Evolutionary conservation across 768 basidiomycete species (phyloP), one percentile per base, ranked within the genome.

Genomic region (Mycena epipterygia): DNA sequence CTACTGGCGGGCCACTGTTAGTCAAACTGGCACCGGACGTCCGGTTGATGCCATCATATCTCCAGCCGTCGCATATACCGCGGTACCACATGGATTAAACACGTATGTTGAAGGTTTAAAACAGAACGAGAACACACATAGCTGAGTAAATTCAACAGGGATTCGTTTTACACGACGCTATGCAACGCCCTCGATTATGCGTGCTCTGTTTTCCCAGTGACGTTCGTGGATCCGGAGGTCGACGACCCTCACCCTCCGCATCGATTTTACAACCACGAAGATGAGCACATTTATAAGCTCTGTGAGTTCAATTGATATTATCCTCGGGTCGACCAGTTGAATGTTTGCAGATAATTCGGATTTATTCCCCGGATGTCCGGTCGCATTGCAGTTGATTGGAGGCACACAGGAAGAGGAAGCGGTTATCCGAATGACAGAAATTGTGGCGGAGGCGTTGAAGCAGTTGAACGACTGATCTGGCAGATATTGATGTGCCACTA

Each of bases 31-130:
- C 0, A 93, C 91, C 1, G 90, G 90, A 0, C 83, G 93, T 0
- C 91, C 92, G 6, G 84, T 94, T 30, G 93, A 94, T 74, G 92
- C 91, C 1, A 89, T 95, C 65, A 90, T 94, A 27, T 84, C 85
- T 1, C 90, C 93, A 12, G 87, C 83, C 0, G 87, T 89, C 9
- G 86, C 91, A 5, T 89, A 85, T 75, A 83, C 87, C 1, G 90
- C 92, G 0, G 83, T 89, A 5, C 91, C 89, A 9, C 91, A 92
- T 76, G 92, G 91, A 3, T 76, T 83, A 63, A 87, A 88, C 71
- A 84, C 75, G 91, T 91, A 46, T 21, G 44, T 57, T 11, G 3
- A 19, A 39, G 0, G 52, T 30, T 23, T 39, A 19, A 4, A 11
- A 1, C 33, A 5, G 51, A 25, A 17, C 44, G 23, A 23, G 19